These are phyloP conservation scores for Neonectria punicea DNA, from an alignment of 2,329 filamentous ascomycete genomes.

Conservation along the genomic window DNA sequence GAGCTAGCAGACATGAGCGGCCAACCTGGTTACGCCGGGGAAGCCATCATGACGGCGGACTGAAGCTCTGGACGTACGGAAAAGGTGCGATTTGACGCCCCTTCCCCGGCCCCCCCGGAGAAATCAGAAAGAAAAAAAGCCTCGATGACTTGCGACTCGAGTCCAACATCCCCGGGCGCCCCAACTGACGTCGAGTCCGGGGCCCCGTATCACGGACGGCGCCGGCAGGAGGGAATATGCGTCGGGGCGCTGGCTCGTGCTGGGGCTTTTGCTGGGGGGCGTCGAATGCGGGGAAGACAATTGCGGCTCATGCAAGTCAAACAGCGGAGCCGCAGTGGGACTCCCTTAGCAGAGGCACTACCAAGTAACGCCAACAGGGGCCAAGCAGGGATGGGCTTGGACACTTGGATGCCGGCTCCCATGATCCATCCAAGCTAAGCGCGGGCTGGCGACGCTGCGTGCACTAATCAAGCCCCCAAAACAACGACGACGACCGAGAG, in stretches of 20 bases:
- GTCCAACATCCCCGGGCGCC: constrained; percentile 22
- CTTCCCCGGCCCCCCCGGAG: constrained; percentile 29
- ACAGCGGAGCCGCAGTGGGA: constrained; percentile 45
- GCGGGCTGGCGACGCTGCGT: constrained; percentile 29
- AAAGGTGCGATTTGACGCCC: constrained; percentile 13
- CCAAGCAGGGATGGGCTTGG: constrained; percentile 13
- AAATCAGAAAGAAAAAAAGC: constrained; percentile 1
- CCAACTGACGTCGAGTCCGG: constrained; percentile 35
- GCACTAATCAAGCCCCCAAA: constrained; percentile 25
- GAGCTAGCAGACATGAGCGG: constrained; percentile 10
- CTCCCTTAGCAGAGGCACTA: constrained; percentile 26
- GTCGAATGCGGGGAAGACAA: constrained; percentile 43
- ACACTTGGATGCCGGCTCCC: constrained; percentile 28
- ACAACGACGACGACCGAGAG: constrained; percentile 21
- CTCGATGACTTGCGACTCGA: neutral
- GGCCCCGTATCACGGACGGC: constrained; percentile 38
- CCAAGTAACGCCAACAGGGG: constrained; percentile 21
- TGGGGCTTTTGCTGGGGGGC: constrained; percentile 32
- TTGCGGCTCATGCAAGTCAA: constrained; percentile 47
- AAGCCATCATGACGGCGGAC: constrained; percentile 25
- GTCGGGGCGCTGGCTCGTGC: constrained; percentile 27
- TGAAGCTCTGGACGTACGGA: constrained; percentile 27
- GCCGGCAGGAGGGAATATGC: constrained; percentile 36
- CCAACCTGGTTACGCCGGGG: constrained; percentile 20
- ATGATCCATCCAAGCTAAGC: constrained; percentile 30